Evolutionary conservation across 441 rosid species (phyloP).

Genomic region (Populus trichocarpa): DNA sequence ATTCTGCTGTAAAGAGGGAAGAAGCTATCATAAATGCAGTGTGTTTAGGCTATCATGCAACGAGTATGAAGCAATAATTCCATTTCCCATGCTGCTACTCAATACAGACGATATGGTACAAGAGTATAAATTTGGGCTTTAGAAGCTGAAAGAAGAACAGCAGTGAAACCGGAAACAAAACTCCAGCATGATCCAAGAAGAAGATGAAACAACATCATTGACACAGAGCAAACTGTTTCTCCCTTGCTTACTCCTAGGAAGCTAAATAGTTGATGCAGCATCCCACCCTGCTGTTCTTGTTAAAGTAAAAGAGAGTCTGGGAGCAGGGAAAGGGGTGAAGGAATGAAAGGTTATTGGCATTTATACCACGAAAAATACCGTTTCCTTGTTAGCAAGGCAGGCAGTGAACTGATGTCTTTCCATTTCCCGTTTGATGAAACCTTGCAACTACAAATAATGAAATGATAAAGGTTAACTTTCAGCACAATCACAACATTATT

Average conservation of each 20-base stretch:
- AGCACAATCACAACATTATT: not conserved
- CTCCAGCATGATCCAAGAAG: not conserved
- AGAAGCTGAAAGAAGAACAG: no score
- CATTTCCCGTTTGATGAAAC: slow-evolving; percentile 57
- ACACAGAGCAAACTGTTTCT: not conserved
- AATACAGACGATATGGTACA: no score
- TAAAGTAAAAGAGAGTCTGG: not conserved
- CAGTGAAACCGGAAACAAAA: not conserved
- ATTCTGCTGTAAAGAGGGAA: not conserved
- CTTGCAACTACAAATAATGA: slow-evolving; percentile 55
- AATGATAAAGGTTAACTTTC: not conserved
- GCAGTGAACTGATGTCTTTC: slow-evolving; percentile 55
- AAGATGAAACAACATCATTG: slow-evolving; percentile 1
- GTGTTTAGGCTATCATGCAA: no score
- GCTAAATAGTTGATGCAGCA: not conserved
- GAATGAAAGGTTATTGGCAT: not conserved
- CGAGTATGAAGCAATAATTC: no score
- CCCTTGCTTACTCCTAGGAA: not conserved
- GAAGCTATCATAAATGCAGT: not conserved
- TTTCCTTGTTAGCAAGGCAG: slow-evolving; percentile 50
- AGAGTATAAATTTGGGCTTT: no score
- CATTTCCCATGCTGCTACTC: no score
- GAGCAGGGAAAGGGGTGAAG: not conserved
- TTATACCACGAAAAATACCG: slow-evolving; percentile 76
- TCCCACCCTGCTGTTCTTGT: not conserved